Percentiles rank a stretch among this genome's conserved stretches.
phyloP scores from a whole-genome alignment of 305 asterid genomes.

The Petunia hybrid region DNA sequence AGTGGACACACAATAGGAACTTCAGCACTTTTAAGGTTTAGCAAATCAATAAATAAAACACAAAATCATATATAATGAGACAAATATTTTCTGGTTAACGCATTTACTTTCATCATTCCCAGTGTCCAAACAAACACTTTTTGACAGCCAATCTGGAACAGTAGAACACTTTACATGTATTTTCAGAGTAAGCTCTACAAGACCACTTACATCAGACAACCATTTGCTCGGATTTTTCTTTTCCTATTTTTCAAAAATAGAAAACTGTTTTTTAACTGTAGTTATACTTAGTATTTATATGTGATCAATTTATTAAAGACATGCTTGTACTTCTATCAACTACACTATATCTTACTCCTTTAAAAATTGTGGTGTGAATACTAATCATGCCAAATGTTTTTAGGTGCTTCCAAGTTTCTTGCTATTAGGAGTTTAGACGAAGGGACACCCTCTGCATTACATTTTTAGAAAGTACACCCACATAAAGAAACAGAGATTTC shows the following conservation, averaged over 20 bases:
- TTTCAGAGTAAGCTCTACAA: not conserved
- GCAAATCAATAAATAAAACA: too few relatives aligned
- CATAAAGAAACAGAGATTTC: not conserved
- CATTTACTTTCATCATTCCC: too few relatives aligned
- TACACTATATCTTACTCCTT: not conserved
- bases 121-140: too few relatives aligned
- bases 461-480: constrained; percentile 3
- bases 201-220: not conserved
- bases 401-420: not conserved
- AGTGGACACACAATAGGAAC: too few relatives aligned
- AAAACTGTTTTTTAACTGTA: not conserved
- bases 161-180: not conserved
- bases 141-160: too few relatives aligned
- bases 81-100: too few relatives aligned
- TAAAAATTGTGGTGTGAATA: not conserved
- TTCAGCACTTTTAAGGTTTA: too few relatives aligned
- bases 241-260: not conserved
- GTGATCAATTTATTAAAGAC: constrained; percentile 14
- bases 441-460: not conserved
- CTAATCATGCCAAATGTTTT: not conserved
- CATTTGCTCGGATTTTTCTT: not conserved
- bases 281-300: not conserved
- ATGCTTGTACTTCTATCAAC: not conserved
- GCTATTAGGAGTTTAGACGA: not conserved
- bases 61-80: too few relatives aligned